Base-by-base conservation (phyloP, 2,329 filamentous ascomycete genomes). In the Pseudocercospora crystallina region DNA sequence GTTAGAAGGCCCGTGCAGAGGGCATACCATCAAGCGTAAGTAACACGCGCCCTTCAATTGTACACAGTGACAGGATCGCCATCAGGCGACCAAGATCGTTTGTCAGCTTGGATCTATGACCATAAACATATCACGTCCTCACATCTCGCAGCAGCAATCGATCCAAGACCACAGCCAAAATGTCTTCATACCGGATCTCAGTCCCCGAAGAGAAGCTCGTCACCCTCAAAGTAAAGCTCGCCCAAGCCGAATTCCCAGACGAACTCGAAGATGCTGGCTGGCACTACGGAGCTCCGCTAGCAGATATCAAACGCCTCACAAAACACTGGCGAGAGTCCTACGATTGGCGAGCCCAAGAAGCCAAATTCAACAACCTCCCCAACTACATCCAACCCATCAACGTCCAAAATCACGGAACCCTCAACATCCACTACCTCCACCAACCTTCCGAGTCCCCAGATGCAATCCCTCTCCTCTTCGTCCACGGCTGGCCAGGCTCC, bases 401-500 rank as follows among this genome's bases (percentile, higher is more conserved):
- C 0, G 76, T 86, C 0, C 74, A 81, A 9, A 82, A 79, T 0
- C 86, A 84, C 58, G 82, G 76, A 2, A 70, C 75, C 0, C 63
- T 87, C 42, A 73, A 83, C 31, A 72, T 88, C 3, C 85, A 89
- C 68, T 86, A 84, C 63, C 66, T 88, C 2, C 81, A 86, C 62
- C 74, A 84, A 57, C 73, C 67, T 45, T 82, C 78, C 58, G 62
- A 68, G 1, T 71, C 71, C 2, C 58, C 74, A 1, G 72, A 73
- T 14, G 82, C 82, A 1, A 80, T 89, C 36, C 85, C 86, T 0
- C 63, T 89, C 29, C 65, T 89, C 1, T 87, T 89, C 64, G 74
- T 76, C n/a, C 85, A 88, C 63, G 84, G 84, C 11, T 87, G 77
- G 65, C 86, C 86, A 0, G 86, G 86, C 1, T 84, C 80, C 56